Base-by-base conservation (phyloP, 2,329 filamentous ascomycete genomes). In the Trichoderma lentiforme region DNA sequence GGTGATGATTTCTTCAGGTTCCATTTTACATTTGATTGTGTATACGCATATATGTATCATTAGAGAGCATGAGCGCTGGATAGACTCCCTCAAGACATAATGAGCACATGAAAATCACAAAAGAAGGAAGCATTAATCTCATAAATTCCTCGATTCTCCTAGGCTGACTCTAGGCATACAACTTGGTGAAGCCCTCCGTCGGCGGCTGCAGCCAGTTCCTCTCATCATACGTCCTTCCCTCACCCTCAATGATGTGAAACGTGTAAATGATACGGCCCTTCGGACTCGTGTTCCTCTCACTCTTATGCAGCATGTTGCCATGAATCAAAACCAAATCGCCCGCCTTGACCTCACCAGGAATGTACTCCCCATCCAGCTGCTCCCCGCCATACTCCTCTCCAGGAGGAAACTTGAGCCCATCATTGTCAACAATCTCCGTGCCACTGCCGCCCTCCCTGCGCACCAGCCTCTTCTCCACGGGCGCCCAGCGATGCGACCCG, bases 241-340 rank as follows among this genome's bases (percentile, higher is more conserved):
- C 88, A 0, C 92, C 93, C 83, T 98, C 96, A 78, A 98, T 98
- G 72, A 97, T 89, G 84, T 99, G 96, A 81, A 98, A 99, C 0
- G 96, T 98, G 82, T 98, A 99, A 69, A 98, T 97, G 79, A 96
- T 97, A 75, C 95, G 87, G 26, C 95, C 94, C 85, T 93, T 95
- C 74, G 87, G 83, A 80, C 95, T 97, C 71, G 89, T 87, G 80
- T 99, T 99, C 86, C 88, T 93, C 88, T 97, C 94, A 80, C 95
- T 98, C 89, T 97, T 97, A 83, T 99, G 96, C 83, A 98, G 80
- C 76, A 98, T 83, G 81, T 98, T 98, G 1, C 96, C 96, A 83
- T 99, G 95, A 75, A 99, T 98, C 74, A 99, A 83, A 62, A 98
- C 94, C 81, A 99, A 81, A 61, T 92, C 93, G 0, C 96, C 96